phyloP scores from a whole-genome alignment of 441 rosid species.

The Iberis amara region DNA sequence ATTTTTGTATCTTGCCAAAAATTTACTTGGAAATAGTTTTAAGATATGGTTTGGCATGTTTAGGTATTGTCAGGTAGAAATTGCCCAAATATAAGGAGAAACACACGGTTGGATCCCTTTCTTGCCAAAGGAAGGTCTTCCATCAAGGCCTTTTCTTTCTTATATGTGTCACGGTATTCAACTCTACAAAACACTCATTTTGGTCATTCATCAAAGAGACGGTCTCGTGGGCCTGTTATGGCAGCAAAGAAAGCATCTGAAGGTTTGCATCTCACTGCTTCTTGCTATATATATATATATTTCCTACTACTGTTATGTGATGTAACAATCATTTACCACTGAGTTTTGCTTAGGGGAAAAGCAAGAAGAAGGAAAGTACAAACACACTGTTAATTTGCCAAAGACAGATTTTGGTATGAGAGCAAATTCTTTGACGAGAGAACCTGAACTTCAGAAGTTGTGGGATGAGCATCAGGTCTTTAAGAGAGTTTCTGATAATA shows the following conservation, averaged over 20 bases:
- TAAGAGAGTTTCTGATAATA: conserved; percentile 64
- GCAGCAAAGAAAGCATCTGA: conserved; percentile 79
- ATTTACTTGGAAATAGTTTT: conserved; percentile 6
- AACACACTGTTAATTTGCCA: conserved; percentile 86
- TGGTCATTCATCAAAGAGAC: conserved; percentile 56
- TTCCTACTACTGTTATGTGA: not conserved
- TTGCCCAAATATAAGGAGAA: conserved; percentile 45
- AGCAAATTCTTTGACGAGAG: conserved; percentile 80
- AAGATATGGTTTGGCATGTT: conserved; percentile 10
- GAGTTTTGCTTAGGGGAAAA: conserved; percentile 52
- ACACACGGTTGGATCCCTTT: conserved; percentile 33
- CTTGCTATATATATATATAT: too few relatives aligned
- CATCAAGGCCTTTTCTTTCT: conserved; percentile 39
- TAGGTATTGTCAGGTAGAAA: conserved; percentile 54
- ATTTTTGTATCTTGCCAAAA: conserved; percentile 23
- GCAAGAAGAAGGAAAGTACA: conserved; percentile 85
- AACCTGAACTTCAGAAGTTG: conserved; percentile 86
- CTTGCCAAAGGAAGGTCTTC: conserved; percentile 43
- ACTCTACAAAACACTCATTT: conserved; percentile 38
- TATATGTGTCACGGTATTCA: conserved; percentile 40
- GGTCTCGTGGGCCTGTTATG: conserved; percentile 91
- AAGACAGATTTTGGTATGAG: conserved; percentile 87
- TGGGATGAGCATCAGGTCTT: conserved; percentile 90
- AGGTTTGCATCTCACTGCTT: conserved; percentile 38
- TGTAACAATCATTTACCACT: conserved; percentile 9